Evolutionary conservation across 2,329 filamentous ascomycete species (phyloP), one percentile per base, ranked within the genome.

Genomic region (Epichloe gansuensis): DNA sequence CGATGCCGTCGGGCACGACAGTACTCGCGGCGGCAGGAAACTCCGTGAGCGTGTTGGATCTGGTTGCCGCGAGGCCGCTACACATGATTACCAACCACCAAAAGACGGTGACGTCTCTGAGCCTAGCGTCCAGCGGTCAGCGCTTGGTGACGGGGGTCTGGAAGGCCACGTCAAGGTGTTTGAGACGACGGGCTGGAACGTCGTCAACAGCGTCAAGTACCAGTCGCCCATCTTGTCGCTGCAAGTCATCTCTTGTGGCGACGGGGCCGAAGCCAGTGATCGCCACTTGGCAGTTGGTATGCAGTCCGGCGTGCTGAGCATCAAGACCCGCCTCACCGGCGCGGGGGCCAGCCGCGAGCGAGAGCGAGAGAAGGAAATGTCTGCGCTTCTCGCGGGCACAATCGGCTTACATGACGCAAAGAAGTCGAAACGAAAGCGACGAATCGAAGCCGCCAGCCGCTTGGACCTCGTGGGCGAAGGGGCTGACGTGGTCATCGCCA

Each of bases 161-260:
- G 93, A 98, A 67, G 94, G 93, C 9, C 93, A 97, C 69, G 84
- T 97, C 72, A 98, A 98, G 72, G 82, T 98, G 41, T 97, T 95
- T 62, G 91, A 97, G 70, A 96, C 91, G 1, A 84, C 83, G 1
- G 85, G 82, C 49, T 98, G 93, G 93, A 95, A 96, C 65, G 88
- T 97, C 7, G 91, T 97, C n/a, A 86, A 88, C 41, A 91, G 88
- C 50, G 82, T 86, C 55, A 98, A 97, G 71, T 98, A 97, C 69
- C 85, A 89, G 5, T 87, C 89, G 2, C 93, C 93, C 1, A 86
- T 98, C 54, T 80, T 98, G 12, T 87, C 89, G 9, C 78, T 97
- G 54, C 81, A 79, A 55, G 85, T 95, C 44, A 81, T 96, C 57
- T 63, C 70, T 5, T 63, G 65, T 15, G 65, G 63, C 50, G 60